These are phyloP conservation scores for Pseudogymnoascus sp. DNA, from an alignment of 2,329 filamentous ascomycete genomes.

Conservation along the genomic window DNA sequence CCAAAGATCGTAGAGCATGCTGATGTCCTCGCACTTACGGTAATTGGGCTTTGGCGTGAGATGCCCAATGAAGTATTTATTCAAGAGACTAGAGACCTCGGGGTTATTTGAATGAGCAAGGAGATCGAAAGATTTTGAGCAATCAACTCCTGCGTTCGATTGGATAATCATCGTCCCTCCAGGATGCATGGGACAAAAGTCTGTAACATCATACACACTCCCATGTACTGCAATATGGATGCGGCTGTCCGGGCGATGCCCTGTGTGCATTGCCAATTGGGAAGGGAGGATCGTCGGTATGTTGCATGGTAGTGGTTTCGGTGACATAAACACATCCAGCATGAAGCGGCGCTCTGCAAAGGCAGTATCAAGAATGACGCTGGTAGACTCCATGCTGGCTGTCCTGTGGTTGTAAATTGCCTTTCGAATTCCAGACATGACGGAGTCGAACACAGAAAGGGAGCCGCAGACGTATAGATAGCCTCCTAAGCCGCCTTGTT, in stretches of 20 bases:
- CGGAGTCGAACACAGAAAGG: conserved; percentile 44
- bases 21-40: conserved; percentile 37
- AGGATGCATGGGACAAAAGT: conserved; percentile 48
- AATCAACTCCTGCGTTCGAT: conserved; percentile 49
- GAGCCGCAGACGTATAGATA: conserved; percentile 46
- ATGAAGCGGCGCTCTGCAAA: conserved; percentile 51
- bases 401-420: conserved; percentile 48
- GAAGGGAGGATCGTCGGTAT: conserved; percentile 44
- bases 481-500: conserved; percentile 44
- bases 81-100: conserved; percentile 45
- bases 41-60: conserved; percentile 45
- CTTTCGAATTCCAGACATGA: conserved; percentile 50
- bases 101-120: conserved; percentile 50
- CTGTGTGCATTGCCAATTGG: conserved; percentile 44
- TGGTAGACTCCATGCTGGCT: conserved; percentile 45
- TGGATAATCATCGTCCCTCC: conserved; percentile 48
- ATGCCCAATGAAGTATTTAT: conserved; percentile 49
- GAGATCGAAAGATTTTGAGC: conserved; percentile 46
- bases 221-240: conserved; percentile 50
- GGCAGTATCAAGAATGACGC: conserved; percentile 44
- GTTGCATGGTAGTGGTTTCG: conserved; percentile 45
- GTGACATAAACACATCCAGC: conserved; percentile 52
- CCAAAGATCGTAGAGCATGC: conserved; percentile 44
- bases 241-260: conserved; percentile 39
- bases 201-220: conserved; percentile 47